phyloP scores from a whole-genome alignment of 257 asterid genomes.

The Schizonepeta tenuifolia region DNA sequence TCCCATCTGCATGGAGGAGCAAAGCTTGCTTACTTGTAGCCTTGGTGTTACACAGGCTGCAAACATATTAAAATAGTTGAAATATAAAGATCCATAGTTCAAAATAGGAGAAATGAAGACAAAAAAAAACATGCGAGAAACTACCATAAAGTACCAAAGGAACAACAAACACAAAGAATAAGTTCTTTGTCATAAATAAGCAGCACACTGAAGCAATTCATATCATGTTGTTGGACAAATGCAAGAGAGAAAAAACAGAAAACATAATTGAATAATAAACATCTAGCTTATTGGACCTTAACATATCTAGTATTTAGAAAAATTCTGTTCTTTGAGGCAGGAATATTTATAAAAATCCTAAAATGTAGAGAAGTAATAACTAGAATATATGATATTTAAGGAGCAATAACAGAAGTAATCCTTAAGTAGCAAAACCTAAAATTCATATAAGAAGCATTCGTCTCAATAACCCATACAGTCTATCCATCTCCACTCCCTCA shows the following conservation, averaged over 20 bases:
- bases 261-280: neutral
- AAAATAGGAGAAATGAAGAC: neutral
- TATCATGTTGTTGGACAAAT: neutral
- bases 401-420: no score
- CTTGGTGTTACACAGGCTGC: slow-evolving; percentile 85
- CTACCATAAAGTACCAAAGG: neutral
- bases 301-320: neutral
- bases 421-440: no score
- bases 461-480: neutral
- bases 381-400: no score
- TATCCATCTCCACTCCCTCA: no score
- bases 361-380: neutral
- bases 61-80: slow-evolving; percentile 24
- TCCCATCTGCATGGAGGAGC: slow-evolving; percentile 93
- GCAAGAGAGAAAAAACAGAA: neutral
- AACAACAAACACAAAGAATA: slow-evolving; percentile 3
- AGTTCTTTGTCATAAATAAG: neutral
- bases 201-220: slow-evolving; percentile 6
- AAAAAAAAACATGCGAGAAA: slow-evolving; percentile 7
- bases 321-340: neutral
- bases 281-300: neutral
- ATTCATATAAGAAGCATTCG: slow-evolving; percentile 3
- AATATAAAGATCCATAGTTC: slow-evolving; percentile 1
- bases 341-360: neutral
- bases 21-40: slow-evolving; percentile 94